A percentile compares a stretch with the other conserved stretches of the same genome.
These are phyloP conservation scores for Paragyromitra xinjiangensis DNA, from an alignment of 495 filamentous ascomycete genomes.

Conservation along the genomic window DNA sequence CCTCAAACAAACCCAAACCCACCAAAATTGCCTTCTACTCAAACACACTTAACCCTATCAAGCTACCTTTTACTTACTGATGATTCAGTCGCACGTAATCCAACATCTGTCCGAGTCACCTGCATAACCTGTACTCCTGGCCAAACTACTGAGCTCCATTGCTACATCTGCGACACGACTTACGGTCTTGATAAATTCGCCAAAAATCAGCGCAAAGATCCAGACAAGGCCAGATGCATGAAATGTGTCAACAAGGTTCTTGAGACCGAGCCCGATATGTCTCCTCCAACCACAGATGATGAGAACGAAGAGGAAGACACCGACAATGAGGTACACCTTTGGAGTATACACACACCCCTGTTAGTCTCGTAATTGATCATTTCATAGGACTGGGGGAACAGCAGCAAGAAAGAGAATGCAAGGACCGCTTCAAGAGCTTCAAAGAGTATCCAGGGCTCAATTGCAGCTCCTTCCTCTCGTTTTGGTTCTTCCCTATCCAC, in stretches of 20 bases:
- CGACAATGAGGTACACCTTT: constrained; percentile 20
- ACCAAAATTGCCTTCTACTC: not conserved
- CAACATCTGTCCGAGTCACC: constrained; percentile 43
- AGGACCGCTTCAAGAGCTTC: not conserved
- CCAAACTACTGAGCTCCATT: constrained; percentile 58
- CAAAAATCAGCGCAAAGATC: constrained; percentile 64
- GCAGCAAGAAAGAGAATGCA: not conserved
- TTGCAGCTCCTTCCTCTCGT: constrained; percentile 11
- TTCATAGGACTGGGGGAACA: constrained; percentile 15
- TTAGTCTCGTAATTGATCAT: constrained; percentile 14
- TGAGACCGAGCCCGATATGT: constrained; percentile 44
- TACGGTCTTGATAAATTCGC: constrained; percentile 65
- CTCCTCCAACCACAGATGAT: constrained; percentile 25
- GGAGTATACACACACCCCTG: not conserved
- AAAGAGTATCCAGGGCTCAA: not conserved
- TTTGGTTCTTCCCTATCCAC: constrained; percentile 2
- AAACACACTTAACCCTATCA: not conserved
- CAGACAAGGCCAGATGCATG: constrained; percentile 65
- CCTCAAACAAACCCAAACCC: not conserved
- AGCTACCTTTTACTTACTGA: not conserved
- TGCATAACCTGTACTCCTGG: constrained; percentile 58
- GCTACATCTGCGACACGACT: constrained; percentile 60
- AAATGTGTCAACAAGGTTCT: constrained; percentile 62
- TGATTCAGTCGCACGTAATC: constrained; percentile 28
- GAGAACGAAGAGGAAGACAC: constrained; percentile 27